Conservation (phyloP, 2,329 filamentous ascomycete species). For the Sporothrix protearum region DNA sequence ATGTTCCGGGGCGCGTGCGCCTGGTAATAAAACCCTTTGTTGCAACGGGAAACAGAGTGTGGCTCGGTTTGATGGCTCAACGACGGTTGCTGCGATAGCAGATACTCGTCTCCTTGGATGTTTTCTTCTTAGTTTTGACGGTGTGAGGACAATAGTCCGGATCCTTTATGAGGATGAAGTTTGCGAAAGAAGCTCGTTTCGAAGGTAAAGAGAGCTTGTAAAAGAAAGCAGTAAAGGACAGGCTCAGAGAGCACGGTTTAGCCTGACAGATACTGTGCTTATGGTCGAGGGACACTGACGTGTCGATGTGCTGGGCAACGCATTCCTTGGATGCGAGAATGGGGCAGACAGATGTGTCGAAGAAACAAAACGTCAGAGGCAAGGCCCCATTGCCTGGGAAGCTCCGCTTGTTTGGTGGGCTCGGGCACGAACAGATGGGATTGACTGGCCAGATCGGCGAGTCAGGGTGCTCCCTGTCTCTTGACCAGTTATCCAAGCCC, state of each 20-base stretch:
- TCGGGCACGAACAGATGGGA: background rate
- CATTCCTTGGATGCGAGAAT: slow-evolving; percentile 13
- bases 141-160: background rate
- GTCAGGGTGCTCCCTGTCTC: slow-evolving; percentile 11
- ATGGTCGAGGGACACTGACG: background rate
- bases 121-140: background rate
- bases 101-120: slow-evolving; percentile 3
- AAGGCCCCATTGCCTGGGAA: background rate
- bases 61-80: background rate
- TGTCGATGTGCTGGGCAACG: slow-evolving; percentile 7
- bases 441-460: slow-evolving; percentile 8
- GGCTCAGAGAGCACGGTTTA: background rate
- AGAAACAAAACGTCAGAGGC: slow-evolving; percentile 5
- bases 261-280: background rate
- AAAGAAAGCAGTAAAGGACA: background rate
- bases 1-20: slow-evolving; percentile 12
- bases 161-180: background rate
- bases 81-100: background rate
- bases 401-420: background rate
- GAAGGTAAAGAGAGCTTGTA: background rate
- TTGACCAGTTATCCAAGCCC: background rate
- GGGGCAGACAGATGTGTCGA: background rate
- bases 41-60: background rate
- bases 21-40: background rate
- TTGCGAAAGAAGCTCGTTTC: background rate